phyloP scores from a whole-genome alignment of 768 basidiomycete species.

The Lyophyllum semitale region DNA sequence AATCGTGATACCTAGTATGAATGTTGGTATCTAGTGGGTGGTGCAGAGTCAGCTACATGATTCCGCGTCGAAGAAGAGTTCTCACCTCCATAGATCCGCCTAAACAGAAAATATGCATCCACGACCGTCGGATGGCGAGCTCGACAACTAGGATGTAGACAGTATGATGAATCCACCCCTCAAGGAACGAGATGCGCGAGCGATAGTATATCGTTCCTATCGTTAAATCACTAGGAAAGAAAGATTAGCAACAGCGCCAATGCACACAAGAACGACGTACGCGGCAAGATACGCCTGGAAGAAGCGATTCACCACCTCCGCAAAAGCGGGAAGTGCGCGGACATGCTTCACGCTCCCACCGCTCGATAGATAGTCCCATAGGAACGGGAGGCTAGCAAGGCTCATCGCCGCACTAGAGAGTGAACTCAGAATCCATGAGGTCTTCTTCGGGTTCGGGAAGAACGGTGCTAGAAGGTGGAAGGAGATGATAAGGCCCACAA shows the following conservation, averaged over 20 bases:
- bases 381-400: constrained; percentile 13
- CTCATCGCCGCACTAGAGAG: constrained; percentile 12
- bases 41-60: constrained; percentile 39
- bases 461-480: constrained; percentile 31
- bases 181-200: constrained; percentile 26
- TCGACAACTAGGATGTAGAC: constrained; percentile 22
- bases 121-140: constrained; percentile 32
- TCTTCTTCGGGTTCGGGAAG: constrained; percentile 15
- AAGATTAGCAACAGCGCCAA: neutral
- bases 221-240: constrained; percentile 39
- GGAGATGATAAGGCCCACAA: constrained; percentile 16
- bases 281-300: constrained; percentile 20
- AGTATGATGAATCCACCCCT: constrained; percentile 15
- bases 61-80: constrained; percentile 23
- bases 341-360: constrained; percentile 14
- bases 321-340: constrained; percentile 5
- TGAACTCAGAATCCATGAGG: constrained; percentile 23
- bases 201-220: constrained; percentile 49
- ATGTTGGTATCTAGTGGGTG: constrained; percentile 53
- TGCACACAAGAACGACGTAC: neutral
- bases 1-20: constrained; percentile 48
- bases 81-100: constrained; percentile 49
- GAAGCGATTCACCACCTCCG: constrained; percentile 10
- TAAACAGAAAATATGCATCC: constrained; percentile 46
- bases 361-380: constrained; percentile 15